Evolutionary conservation across 2,329 filamentous ascomycete species (phyloP), one percentile per base, ranked within the genome.

Genomic region (Verticillium zaregamsianum): DNA sequence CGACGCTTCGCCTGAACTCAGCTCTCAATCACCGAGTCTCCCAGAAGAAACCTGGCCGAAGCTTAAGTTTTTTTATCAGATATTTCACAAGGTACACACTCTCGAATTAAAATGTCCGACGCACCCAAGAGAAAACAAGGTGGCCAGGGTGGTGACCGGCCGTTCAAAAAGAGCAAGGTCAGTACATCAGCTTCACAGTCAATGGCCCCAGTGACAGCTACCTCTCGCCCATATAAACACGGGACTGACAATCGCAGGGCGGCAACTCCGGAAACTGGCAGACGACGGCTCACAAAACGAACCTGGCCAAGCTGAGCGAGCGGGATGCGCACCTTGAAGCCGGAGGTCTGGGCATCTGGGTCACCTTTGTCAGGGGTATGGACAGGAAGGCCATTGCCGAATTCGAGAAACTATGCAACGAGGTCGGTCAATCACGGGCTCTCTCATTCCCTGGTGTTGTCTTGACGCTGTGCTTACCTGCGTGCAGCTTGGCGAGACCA

Each of bases 331-430:
- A 74, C 14, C 74, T 93, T 57, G 85, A 90, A 67, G 79, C 88
- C 5, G 90, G 90, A 5, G 89, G 93, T 69, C 79, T 82, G 59
- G 91, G 91, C 5, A 87, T 94, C 62, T 94, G 90, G 90, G 88
- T 89, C 32, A 93, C 90, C 0, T 93, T 90, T 71, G 86, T 89
- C 59, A 84, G 89, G 70, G 85, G 86, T 66, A 89, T 90, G 77
- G 90, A 91, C 74, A 80, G 80, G 52, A 89, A 87, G 73, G 89
- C 90, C 15, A 82, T 90, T 2, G 79, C 81, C 58, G 91, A 94
- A 71, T 80, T 93, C 65, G 81, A 80, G 62, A 76, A 83, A 62
- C 76, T 93, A 25, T 90, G 92, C 69, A 81, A 88, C 54, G 82
- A 90, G 77, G 88, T 90, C n/a, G 14, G 33, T 15, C 9, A 23